Evolutionary conservation across 169 alveolate genomes (phyloP).

Genomic region (Plasmodium malariae): DNA sequence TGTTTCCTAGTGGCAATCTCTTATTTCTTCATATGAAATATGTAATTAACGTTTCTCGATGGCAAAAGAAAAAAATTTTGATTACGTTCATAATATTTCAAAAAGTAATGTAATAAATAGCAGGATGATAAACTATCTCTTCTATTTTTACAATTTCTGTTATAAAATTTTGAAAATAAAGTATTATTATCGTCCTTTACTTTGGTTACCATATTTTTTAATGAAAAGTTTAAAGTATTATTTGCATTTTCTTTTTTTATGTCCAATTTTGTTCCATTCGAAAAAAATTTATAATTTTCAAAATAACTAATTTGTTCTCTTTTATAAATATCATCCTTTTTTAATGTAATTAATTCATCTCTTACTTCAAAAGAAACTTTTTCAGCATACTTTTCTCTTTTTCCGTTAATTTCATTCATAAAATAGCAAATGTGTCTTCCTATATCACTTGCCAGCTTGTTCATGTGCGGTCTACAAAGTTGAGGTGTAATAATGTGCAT

Average conservation of each 20-base stretch:
- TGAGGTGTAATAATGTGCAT: neutral
- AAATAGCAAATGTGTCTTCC: conserved; percentile 55
- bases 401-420: conserved; percentile 42
- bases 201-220: conserved; percentile 68
- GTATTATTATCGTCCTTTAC: conserved; percentile 69
- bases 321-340: conserved; percentile 39
- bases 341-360: conserved; percentile 40
- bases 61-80: conserved; percentile 31
- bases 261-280: neutral
- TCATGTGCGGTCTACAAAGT: conserved; percentile 31
- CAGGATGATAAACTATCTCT: conserved; percentile 59
- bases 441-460: conserved; percentile 51
- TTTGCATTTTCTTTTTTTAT: conserved; percentile 6
- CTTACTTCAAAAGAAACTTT: conserved; percentile 42
- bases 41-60: conserved; percentile 50
- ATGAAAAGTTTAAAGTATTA: conserved; percentile 25
- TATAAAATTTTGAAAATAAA: conserved; percentile 64
- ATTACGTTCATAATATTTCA: conserved; percentile 33
- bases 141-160: conserved; percentile 42
- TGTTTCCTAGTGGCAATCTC: no score
- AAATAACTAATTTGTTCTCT: neutral
- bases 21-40: conserved; percentile 42
- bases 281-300: conserved; percentile 34
- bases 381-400: neutral
- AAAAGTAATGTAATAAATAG: conserved; percentile 42